These are phyloP conservation scores for Coemansia sp. DNA, from an alignment of 192 early-diverging fungal species.

Conservation along the genomic window DNA sequence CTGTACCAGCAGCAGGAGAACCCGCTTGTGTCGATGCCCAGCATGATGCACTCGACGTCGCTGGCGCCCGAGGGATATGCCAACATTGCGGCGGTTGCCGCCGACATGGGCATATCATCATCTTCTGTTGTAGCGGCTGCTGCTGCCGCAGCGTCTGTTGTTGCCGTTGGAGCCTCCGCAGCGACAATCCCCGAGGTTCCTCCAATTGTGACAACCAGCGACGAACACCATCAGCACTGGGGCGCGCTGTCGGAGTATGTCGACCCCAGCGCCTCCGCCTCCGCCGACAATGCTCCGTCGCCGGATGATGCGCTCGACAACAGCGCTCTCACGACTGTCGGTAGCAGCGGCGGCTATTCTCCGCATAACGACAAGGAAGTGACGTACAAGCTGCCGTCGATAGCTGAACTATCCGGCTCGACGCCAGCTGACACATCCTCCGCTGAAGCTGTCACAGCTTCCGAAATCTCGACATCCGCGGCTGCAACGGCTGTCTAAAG, in stretches of 20 bases:
- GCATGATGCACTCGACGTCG: slow-evolving; percentile 5
- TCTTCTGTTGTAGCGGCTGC: slow-evolving; percentile 1
- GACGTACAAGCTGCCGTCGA: background rate
- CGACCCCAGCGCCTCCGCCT: background rate
- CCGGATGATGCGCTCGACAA: background rate
- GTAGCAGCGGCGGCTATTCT: background rate
- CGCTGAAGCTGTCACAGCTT: background rate
- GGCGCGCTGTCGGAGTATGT: background rate
- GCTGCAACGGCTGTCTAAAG: background rate
- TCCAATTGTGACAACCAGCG: background rate
- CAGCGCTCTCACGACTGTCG: background rate
- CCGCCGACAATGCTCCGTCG: background rate
- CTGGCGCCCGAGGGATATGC: slow-evolving; percentile 17
- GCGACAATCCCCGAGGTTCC: background rate
- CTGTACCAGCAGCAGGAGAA: background rate
- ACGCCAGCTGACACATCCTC: background rate
- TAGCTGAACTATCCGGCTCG: background rate
- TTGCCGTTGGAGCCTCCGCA: background rate
- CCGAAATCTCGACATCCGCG: background rate
- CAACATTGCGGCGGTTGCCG: slow-evolving; percentile 19
- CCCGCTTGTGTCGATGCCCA: slow-evolving; percentile 6
- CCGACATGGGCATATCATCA: background rate
- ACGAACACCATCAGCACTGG: background rate
- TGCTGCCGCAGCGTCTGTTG: background rate
- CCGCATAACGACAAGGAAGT: background rate